Evolutionary conservation across 2,329 filamentous ascomycete species (phyloP), one percentile per base, ranked within the genome.

Genomic region (Talaromyces funiculosus): DNA sequence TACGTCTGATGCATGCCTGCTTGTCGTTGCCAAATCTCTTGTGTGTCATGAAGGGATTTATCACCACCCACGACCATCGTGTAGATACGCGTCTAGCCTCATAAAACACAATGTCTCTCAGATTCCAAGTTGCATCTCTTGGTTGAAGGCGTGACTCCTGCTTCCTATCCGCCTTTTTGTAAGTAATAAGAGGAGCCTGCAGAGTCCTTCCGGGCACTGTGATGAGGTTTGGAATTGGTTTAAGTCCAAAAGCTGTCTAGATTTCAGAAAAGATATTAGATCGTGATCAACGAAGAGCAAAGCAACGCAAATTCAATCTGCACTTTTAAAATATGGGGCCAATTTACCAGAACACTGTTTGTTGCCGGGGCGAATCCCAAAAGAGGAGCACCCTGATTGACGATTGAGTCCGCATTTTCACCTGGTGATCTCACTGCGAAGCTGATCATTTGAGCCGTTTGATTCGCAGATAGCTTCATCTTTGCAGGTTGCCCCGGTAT

Each of bases 171-270:
- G 24, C n/a, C n/a, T 51, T 31, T 5, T 22, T 51, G 68, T 96
- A 96, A 1, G 75, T 71, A 29, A 96, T 75, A 0, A 64, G 67
- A 0, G 91, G 91, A 0, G 84, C 68, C 0, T 67, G 43, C 0
- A 96, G 80, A 42, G 93, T 82, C 5, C 92, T 86, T 1, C 85
- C 92, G 0, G 80, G 79, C 0, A 96, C 89, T 0, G 88, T 89
- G 35, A 96, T 78, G 35, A 96, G 80, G 75, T 74, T 62, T 2
- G 64, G 60, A 26, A 64, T 64, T 1, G 68, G 51, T 16, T 67
- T 63, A n/a, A 95, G 78, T 4, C 87, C 87, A 63, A 92, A 94
- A 2, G 78, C 69, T 4, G 63, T 63, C 79, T 81, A 53, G 60
- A 12, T 26, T 24, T 31, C 3, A n/a, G n/a, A n/a, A 40, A 10